These are phyloP conservation scores for Sugiyamaella castrensis DNA, from an alignment of 1,139 yeast genomes.

Conservation along the genomic window DNA sequence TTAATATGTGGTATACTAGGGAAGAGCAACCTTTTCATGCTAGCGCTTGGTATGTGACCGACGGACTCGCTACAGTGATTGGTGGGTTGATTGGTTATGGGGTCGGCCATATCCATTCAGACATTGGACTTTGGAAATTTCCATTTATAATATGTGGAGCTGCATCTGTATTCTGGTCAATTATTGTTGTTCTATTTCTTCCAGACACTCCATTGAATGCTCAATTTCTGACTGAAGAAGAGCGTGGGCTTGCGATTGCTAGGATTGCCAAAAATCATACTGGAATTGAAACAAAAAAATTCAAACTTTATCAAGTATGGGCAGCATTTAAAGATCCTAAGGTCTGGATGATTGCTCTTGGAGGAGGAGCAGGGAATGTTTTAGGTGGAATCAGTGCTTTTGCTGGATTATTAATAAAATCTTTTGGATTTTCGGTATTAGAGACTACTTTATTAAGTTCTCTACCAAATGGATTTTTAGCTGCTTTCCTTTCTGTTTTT, in stretches of 20 bases:
- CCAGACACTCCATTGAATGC: conserved; percentile 8
- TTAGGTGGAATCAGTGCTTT: conserved; percentile 21
- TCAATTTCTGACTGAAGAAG: conserved; percentile 8
- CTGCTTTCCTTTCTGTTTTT: too few species aligned
- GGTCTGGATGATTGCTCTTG: conserved; percentile 31
- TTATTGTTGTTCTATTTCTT: conserved; percentile 3
- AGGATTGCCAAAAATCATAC: conserved; percentile 10
- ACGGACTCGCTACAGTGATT: conserved; percentile 36
- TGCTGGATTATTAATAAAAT: conserved; percentile 16
- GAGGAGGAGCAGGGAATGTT: conserved; percentile 24
- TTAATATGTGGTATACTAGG: conserved; percentile 30
- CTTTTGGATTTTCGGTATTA: conserved; percentile 16
- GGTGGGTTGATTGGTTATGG: conserved; percentile 38
- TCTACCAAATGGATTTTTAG: too few species aligned
- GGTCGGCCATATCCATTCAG: conserved; percentile 37
- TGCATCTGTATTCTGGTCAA: conserved; percentile 6
- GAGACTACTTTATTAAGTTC: conserved; percentile 2
- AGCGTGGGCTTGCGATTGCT: conserved; percentile 3
- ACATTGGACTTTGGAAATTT: conserved; percentile 10
- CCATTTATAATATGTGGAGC: conserved; percentile 7
- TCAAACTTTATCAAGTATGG: conserved; percentile 8
- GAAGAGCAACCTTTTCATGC: conserved; percentile 26
- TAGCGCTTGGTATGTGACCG: conserved; percentile 22
- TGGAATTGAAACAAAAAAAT: conserved; percentile 8
- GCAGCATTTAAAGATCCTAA: conserved; percentile 11